phyloP scores from a whole-genome alignment of 2,329 filamentous ascomycete species.

The Aspergillus proliferans region DNA sequence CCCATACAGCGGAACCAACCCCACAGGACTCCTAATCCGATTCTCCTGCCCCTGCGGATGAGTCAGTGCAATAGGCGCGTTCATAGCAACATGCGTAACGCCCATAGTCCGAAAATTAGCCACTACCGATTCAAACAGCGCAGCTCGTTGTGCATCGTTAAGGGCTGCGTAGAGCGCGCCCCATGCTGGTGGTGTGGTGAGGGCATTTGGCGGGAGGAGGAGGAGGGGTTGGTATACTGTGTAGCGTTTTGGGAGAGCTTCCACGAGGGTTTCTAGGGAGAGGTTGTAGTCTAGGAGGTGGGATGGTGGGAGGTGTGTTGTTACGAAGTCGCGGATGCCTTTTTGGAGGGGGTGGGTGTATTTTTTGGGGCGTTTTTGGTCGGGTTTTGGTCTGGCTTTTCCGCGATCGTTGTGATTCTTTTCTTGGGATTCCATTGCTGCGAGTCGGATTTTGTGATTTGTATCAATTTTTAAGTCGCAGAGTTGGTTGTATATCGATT shows the following conservation, averaged over 20 bases:
- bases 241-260: slow-evolving; percentile 41
- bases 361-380: slow-evolving; percentile 4
- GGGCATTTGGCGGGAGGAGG: slow-evolving; percentile 47
- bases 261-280: slow-evolving; percentile 8
- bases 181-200: slow-evolving; percentile 29
- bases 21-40: slow-evolving; percentile 64
- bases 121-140: slow-evolving; percentile 39
- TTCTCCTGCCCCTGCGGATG: slow-evolving; percentile 50
- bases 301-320: slow-evolving; percentile 12
- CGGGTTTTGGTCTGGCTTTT: not conserved
- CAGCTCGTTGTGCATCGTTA: slow-evolving; percentile 20
- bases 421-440: not conserved
- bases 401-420: not conserved
- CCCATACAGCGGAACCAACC: slow-evolving; percentile 64
- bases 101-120: slow-evolving; percentile 30
- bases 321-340: slow-evolving; percentile 27
- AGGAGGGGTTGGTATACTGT: slow-evolving; percentile 54
- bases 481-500: too few relatives aligned
- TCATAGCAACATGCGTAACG: slow-evolving; percentile 54
- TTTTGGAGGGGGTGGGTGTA: slow-evolving; percentile 25
- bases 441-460: too few relatives aligned
- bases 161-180: slow-evolving; percentile 23
- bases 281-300: slow-evolving; percentile 11
- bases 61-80: slow-evolving; percentile 48
- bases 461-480: too few relatives aligned